Evolutionary conservation across 2,329 filamentous ascomycete species (phyloP).

Genomic region (Coniochaeta ligniaria): DNA sequence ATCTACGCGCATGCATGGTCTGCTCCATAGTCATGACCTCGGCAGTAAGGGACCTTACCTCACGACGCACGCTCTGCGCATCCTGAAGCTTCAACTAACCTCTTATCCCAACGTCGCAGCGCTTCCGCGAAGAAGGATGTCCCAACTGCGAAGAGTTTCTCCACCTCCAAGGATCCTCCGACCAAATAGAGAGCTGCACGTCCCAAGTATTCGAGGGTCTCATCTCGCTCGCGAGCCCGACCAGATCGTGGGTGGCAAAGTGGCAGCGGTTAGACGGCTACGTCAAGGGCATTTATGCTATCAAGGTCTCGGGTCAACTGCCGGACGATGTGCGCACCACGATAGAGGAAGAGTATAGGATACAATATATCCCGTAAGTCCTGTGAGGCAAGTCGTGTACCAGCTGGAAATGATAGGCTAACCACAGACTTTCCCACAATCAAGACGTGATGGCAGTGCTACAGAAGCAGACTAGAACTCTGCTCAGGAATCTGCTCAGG

Average conservation of each 20-base stretch:
- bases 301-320: slow-evolving; percentile 82
- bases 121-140: slow-evolving; percentile 82
- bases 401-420: slow-evolving; percentile 2
- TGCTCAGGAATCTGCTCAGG: too few relatives aligned
- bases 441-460: slow-evolving; percentile 49
- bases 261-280: slow-evolving; percentile 91
- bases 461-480: slow-evolving; percentile 33
- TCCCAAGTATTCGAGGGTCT: slow-evolving; percentile 93
- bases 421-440: background rate
- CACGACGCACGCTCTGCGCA: background rate
- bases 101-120: slow-evolving; percentile 35
- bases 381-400: slow-evolving; percentile 1
- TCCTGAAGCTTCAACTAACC: background rate
- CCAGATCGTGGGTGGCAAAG: slow-evolving; percentile 86
- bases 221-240: slow-evolving; percentile 77
- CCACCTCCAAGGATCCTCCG: slow-evolving; percentile 68
- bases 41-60: slow-evolving; percentile 41
- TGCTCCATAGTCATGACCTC: slow-evolving; percentile 90
- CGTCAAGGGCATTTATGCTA: slow-evolving; percentile 83
- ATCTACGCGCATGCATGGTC: slow-evolving; percentile 95
- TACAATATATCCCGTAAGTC: slow-evolving; percentile 60
- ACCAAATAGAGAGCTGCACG: slow-evolving; percentile 86
- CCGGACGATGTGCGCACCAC: slow-evolving; percentile 56
- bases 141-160: slow-evolving; percentile 96
- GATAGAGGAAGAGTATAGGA: slow-evolving; percentile 55